Conservation (phyloP, 345 rosid species). For the Dovyalis caffra region DNA sequence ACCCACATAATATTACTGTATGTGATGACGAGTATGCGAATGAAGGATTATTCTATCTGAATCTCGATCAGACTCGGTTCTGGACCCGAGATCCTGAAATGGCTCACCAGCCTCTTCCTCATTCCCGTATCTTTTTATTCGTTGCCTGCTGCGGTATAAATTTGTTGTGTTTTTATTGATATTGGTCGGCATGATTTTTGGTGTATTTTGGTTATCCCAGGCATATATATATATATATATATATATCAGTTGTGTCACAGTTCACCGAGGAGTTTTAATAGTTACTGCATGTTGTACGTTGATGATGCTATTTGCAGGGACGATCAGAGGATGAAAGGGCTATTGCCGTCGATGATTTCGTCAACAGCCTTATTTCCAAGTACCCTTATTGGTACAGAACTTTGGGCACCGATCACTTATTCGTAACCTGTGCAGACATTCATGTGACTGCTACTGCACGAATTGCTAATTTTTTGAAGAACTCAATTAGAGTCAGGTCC, state of each 20-base stretch:
- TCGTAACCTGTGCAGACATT: conserved; percentile 21
- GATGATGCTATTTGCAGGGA: conserved; percentile 1
- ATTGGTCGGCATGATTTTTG: too few relatives aligned
- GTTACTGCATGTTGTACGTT: too few relatives aligned
- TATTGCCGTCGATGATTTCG: conserved; percentile 5
- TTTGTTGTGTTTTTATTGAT: too few relatives aligned
- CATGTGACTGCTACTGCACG: conserved; percentile 3
- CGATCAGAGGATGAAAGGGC: neutral
- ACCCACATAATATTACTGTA: too few relatives aligned
- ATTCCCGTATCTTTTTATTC: conserved; percentile 12
- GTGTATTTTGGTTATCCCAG: too few relatives aligned
- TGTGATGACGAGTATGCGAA: conserved; percentile 4
- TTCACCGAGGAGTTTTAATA: too few relatives aligned
- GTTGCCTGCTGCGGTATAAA: neutral
- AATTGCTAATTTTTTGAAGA: conserved; percentile 13
- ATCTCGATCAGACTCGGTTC: conserved; percentile 14
- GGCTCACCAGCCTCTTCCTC: conserved; percentile 30
- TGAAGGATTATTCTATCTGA: conserved; percentile 22
- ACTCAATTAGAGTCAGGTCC: conserved; percentile 15
- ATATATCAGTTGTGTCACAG: too few relatives aligned
- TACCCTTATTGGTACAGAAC: conserved; percentile 32
- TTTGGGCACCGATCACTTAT: conserved; percentile 25
- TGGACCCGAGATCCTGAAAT: neutral
- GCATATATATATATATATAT: too few relatives aligned
- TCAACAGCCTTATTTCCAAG: neutral